These are phyloP conservation scores for Carex pumila DNA, from an alignment of 176 grass and related monocot genomes.

Conservation along the genomic window DNA sequence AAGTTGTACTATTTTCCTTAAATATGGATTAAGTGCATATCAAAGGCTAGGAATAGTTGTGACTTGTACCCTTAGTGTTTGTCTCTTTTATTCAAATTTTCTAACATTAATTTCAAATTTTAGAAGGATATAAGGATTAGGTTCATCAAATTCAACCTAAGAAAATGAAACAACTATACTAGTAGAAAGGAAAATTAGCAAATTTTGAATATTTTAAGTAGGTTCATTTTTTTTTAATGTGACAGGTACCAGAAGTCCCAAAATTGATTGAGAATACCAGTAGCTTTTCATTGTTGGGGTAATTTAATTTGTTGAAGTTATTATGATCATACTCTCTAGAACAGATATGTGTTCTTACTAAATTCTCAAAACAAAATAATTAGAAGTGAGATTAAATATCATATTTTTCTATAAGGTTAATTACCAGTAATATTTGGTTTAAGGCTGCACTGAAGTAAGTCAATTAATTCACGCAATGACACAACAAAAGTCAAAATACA, in stretches of 20 bases:
- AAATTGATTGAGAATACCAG: no score
- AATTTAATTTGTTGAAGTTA: not conserved
- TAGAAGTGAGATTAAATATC: no score
- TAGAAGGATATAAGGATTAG: constrained; percentile 20
- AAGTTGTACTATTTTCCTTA: constrained; percentile 21
- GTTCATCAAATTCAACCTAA: constrained; percentile 15
- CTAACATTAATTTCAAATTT: not conserved
- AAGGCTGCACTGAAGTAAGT: not conserved
- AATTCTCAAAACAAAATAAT: no score
- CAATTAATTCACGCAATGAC: not conserved
- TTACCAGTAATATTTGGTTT: not conserved
- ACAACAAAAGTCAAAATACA: not conserved
- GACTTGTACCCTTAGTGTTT: constrained; percentile 19
- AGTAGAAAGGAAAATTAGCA: not conserved
- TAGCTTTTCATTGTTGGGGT: not conserved
- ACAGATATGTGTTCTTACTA: no score
- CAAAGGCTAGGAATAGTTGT: constrained; percentile 22
- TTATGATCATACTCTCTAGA: not conserved
- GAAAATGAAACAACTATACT: not conserved
- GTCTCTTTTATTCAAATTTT: constrained; percentile 16
- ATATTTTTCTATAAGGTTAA: no score
- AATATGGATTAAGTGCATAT: constrained; percentile 19
- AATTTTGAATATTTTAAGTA: not conserved
- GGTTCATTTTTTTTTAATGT: not conserved
- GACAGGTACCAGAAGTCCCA: no score